Evolutionary conservation across 2,329 filamentous ascomycete genomes (phyloP).

Genomic region (Ilyonectria sp.): DNA sequence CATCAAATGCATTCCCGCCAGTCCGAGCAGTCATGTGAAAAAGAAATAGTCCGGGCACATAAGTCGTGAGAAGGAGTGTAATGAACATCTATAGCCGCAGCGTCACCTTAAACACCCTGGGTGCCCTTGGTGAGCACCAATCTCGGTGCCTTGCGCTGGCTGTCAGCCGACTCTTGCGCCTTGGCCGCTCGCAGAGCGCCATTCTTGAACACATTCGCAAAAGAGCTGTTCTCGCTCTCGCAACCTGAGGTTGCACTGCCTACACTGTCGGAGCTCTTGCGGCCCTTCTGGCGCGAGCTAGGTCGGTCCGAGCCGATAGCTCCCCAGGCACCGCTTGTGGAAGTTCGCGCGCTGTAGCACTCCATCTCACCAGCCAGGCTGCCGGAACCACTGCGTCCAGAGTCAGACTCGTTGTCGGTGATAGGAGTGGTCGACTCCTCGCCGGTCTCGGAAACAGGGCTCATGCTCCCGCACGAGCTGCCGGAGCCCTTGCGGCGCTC

Average conservation of each 20-base stretch:
- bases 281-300: conserved; percentile 76
- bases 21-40: conserved; percentile 57
- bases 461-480: conserved; percentile 83
- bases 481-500: conserved; percentile 85
- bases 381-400: conserved; percentile 80
- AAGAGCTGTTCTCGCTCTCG: conserved; percentile 71
- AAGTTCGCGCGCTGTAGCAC: conserved; percentile 82
- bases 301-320: conserved; percentile 92
- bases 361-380: conserved; percentile 83
- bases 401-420: conserved; percentile 82
- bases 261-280: conserved; percentile 74
- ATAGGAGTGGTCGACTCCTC: conserved; percentile 77
- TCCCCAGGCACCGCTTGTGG: conserved; percentile 79
- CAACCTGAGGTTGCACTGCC: conserved; percentile 67
- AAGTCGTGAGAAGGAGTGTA: conserved; percentile 53
- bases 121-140: conserved; percentile 82
- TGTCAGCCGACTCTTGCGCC: conserved; percentile 67
- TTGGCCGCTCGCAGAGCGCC: conserved; percentile 67
- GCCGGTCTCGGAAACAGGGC: conserved; percentile 87
- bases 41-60: conserved; percentile 54
- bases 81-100: conserved; percentile 38
- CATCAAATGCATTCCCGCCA: conserved; percentile 52
- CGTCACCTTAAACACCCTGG: conserved; percentile 44
- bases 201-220: conserved; percentile 77
- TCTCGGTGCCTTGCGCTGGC: conserved; percentile 86